Conservation (phyloP, 2,329 filamentous ascomycete genomes). For the Scedosporium aurantiacum region DNA sequence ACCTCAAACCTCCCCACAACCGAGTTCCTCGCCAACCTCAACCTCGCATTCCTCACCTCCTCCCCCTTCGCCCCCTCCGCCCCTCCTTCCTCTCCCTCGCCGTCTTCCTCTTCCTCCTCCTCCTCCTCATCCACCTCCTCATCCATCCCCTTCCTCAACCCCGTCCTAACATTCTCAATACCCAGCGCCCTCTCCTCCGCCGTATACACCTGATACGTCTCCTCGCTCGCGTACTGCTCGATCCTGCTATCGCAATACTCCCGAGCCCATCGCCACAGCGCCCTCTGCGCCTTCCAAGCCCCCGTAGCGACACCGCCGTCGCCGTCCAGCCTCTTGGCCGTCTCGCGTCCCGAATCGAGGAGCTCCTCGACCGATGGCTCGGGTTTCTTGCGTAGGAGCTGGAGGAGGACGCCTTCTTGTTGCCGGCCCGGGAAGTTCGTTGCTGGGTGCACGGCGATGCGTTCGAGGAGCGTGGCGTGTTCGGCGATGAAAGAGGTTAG, state of each 20-base stretch:
- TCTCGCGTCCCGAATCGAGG: slow-evolving; percentile 51
- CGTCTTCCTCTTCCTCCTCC: slow-evolving; percentile 42
- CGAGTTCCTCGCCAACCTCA: slow-evolving; percentile 37
- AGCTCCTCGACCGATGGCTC: slow-evolving; percentile 68
- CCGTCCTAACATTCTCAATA: slow-evolving; percentile 60
- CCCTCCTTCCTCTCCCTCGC: slow-evolving; percentile 23
- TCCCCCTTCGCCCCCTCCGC: slow-evolving; percentile 13
- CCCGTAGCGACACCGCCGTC: slow-evolving; percentile 12
- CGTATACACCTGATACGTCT: slow-evolving; percentile 54
- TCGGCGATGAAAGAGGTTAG: slow-evolving; percentile 55
- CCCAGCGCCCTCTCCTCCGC: slow-evolving; percentile 57
- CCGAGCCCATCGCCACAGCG: slow-evolving; percentile 43
- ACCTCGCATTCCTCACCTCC: slow-evolving; percentile 24
- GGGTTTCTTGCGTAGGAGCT: slow-evolving; percentile 71
- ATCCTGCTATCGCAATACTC: slow-evolving; percentile 30
- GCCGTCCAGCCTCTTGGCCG: slow-evolving; percentile 22
- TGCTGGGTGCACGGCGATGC: slow-evolving; percentile 63
- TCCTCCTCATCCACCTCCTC: slow-evolving; percentile 45
- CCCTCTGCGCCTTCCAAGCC: slow-evolving; percentile 27
- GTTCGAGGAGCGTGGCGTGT: slow-evolving; percentile 55
- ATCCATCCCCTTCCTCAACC: slow-evolving; percentile 45
- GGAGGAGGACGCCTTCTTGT: slow-evolving; percentile 53
- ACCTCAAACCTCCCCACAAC: slow-evolving; percentile 30
- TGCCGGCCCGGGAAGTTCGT: slow-evolving; percentile 63
- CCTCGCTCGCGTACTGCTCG: slow-evolving; percentile 28